These are phyloP conservation scores for Alternaria alternata DNA, from an alignment of 2,329 filamentous ascomycete genomes.

Conservation along the genomic window DNA sequence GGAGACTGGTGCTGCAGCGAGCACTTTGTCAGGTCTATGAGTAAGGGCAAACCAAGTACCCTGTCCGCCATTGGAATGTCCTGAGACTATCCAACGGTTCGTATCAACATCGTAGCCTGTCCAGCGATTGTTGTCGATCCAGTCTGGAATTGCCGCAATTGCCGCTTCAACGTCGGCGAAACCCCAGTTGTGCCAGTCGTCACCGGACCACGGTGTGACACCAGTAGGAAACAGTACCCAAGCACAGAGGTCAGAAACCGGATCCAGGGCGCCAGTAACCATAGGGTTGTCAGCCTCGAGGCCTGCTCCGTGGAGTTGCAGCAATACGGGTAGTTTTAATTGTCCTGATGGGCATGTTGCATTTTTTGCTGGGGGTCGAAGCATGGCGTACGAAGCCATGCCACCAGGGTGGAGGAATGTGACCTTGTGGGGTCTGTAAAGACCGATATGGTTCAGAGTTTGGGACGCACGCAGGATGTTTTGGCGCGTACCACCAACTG, in stretches of 20 bases:
- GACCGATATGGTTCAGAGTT: slow-evolving; percentile 35
- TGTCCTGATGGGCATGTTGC: slow-evolving; percentile 35
- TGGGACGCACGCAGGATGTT: slow-evolving; percentile 38
- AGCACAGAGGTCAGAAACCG: slow-evolving; percentile 60
- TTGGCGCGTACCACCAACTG: slow-evolving; percentile 11
- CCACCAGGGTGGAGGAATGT: slow-evolving; percentile 64
- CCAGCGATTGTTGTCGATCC: slow-evolving; percentile 61
- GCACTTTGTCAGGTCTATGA: slow-evolving; percentile 64
- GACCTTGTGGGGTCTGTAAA: slow-evolving; percentile 59
- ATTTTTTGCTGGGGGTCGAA: slow-evolving; percentile 61
- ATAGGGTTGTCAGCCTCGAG: slow-evolving; percentile 61
- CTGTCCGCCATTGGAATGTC: slow-evolving; percentile 69
- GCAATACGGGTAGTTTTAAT: slow-evolving; percentile 56
- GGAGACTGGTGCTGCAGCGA: slow-evolving; percentile 65
- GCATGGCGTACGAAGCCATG: slow-evolving; percentile 65
- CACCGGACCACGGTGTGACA: slow-evolving; percentile 66
- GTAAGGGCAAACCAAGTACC: slow-evolving; percentile 65
- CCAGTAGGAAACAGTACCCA: slow-evolving; percentile 66
- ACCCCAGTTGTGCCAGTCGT: slow-evolving; percentile 70
- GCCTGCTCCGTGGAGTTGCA: slow-evolving; percentile 65
- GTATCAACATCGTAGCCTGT: slow-evolving; percentile 55
- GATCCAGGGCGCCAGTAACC: slow-evolving; percentile 59
- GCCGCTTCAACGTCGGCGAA: slow-evolving; percentile 64
- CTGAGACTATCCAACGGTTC: slow-evolving; percentile 61
- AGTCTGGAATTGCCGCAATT: slow-evolving; percentile 57